Conservation (phyloP, 2,329 filamentous ascomycete species). For the Paraphoma chrysanthemicola region DNA sequence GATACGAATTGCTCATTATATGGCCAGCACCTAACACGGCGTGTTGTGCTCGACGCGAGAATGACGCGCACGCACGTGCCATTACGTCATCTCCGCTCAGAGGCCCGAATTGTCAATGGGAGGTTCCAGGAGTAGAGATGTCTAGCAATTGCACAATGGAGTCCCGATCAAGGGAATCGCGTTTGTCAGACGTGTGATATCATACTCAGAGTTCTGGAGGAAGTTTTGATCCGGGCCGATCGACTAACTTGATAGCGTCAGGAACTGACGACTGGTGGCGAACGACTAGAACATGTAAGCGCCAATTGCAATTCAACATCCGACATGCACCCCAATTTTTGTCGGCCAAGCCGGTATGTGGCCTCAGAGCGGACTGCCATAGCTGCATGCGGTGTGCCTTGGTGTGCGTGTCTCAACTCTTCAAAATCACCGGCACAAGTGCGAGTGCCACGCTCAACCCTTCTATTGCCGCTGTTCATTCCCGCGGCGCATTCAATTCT, state of each 20-base stretch:
- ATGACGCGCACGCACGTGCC: background rate
- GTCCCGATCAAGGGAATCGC: too few relatives aligned
- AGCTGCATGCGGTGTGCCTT: too few relatives aligned
- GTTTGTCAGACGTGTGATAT: too few relatives aligned
- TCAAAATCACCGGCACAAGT: too few relatives aligned
- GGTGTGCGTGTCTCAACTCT: too few relatives aligned
- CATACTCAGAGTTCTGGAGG: too few relatives aligned
- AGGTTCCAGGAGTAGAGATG: background rate
- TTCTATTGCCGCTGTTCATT: too few relatives aligned
- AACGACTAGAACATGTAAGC: background rate
- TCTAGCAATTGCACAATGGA: too few relatives aligned
- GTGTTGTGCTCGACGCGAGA: background rate
- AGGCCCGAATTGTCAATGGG: background rate
- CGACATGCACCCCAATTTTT: background rate
- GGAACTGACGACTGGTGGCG: background rate
- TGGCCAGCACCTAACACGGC: background rate
- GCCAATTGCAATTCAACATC: background rate
- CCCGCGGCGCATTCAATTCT: too few relatives aligned
- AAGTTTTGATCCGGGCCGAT: too few relatives aligned
- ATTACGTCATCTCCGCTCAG: background rate
- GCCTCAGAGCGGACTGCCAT: too few relatives aligned
- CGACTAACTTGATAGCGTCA: background rate
- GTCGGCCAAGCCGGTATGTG: background rate
- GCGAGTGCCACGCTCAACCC: too few relatives aligned
- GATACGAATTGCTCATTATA: background rate